Conservation (phyloP, 2,329 filamentous ascomycete species). For the Lithohypha guttulata region DNA sequence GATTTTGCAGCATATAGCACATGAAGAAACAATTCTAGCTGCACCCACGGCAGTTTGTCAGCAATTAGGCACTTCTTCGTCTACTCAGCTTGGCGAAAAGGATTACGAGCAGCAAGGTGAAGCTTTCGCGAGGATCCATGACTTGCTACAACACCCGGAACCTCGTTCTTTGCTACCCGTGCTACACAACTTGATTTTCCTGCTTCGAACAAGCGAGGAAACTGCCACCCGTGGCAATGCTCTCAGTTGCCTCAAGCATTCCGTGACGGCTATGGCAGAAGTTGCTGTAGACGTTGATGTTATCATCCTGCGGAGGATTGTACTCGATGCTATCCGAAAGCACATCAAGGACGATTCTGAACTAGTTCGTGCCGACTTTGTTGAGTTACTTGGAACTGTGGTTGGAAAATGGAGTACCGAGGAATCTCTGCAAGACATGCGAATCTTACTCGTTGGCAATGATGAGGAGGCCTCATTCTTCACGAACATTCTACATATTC, state of each 20-base stretch:
- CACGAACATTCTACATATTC: conserved; percentile 81
- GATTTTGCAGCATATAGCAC: conserved; percentile 61
- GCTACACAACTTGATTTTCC: conserved; percentile 80
- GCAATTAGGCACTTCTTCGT: conserved; percentile 69
- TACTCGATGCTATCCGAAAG: conserved; percentile 66
- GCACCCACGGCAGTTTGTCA: conserved; percentile 57
- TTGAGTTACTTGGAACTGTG: conserved; percentile 68
- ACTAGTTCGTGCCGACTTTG: conserved; percentile 70
- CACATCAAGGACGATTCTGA: conserved; percentile 72
- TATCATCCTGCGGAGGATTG: conserved; percentile 43
- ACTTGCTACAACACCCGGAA: conserved; percentile 50
- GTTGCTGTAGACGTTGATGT: conserved; percentile 39
- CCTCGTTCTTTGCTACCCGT: conserved; percentile 68
- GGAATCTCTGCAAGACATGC: conserved; percentile 62
- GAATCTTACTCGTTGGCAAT: conserved; percentile 54
- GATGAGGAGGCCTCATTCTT: conserved; percentile 85
- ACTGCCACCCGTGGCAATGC: conserved; percentile 77
- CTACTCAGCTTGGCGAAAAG: conserved; percentile 65
- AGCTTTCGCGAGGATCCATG: conserved; percentile 65
- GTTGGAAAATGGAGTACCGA: conserved; percentile 61
- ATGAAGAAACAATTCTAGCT: conserved; percentile 51
- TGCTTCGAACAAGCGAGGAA: conserved; percentile 76
- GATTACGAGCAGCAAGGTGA: conserved; percentile 74
- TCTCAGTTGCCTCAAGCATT: conserved; percentile 66
- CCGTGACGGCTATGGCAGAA: conserved; percentile 54